Percentiles rank a stretch among this genome's conserved stretches.
Conservation (phyloP, 1,284 basidiomycete species). For the Fomitopsis palustris region DNA sequence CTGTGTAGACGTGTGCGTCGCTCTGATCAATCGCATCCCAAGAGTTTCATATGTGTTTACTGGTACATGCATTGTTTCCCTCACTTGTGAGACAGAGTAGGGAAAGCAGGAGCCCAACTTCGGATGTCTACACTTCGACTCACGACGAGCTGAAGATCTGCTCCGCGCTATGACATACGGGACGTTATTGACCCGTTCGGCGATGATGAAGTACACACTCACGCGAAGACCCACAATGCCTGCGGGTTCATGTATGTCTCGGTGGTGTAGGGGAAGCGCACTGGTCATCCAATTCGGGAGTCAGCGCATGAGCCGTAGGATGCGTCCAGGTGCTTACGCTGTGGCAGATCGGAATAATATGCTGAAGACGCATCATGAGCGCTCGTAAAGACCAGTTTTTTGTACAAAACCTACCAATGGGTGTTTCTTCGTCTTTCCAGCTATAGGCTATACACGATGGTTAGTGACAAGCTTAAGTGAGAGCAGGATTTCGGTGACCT, state of each 20-base stretch:
- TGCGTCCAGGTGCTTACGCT: slow-evolving; percentile 21
- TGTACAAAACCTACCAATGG: slow-evolving; percentile 21
- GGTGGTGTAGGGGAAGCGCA: slow-evolving; percentile 56
- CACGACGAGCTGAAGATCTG: not conserved
- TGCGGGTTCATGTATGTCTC: slow-evolving; percentile 65
- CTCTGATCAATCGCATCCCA: too few relatives aligned
- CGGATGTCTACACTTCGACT: not conserved
- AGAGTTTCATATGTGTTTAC: too few relatives aligned
- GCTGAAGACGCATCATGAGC: slow-evolving; percentile 8
- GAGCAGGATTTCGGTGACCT: not conserved
- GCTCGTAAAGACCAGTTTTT: not conserved
- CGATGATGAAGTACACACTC: slow-evolving; percentile 16
- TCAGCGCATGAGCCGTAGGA: not conserved
- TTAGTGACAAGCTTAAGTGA: not conserved
- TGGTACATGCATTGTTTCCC: too few relatives aligned
- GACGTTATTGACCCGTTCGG: not conserved
- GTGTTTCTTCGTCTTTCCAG: slow-evolving; percentile 21
- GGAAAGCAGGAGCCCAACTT: too few relatives aligned
- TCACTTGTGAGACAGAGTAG: too few relatives aligned
- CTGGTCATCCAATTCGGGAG: slow-evolving; percentile 24
- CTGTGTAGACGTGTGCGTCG: too few relatives aligned
- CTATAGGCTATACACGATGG: slow-evolving; percentile 20
- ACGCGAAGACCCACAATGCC: slow-evolving; percentile 58
- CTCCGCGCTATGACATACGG: not conserved
- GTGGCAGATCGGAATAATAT: slow-evolving; percentile 32